phyloP scores from a whole-genome alignment of 2,329 filamentous ascomycete genomes.

The Microdochium nivale region DNA sequence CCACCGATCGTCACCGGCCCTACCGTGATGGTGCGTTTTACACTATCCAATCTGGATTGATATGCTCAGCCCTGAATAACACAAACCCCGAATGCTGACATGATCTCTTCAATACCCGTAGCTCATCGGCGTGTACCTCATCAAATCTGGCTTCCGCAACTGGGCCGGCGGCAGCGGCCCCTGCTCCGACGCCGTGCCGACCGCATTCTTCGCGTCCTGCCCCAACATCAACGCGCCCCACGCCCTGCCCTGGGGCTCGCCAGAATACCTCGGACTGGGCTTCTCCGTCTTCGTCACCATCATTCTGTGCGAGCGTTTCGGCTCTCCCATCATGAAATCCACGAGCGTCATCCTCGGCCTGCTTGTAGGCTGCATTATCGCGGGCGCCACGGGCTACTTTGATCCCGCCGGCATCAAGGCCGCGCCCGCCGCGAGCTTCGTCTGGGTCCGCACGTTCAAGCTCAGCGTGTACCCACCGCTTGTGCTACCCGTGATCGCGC shows the following conservation, averaged over 20 bases:
- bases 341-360: slow-evolving; percentile 68
- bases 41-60: background rate
- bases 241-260: slow-evolving; percentile 67
- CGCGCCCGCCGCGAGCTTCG: slow-evolving; percentile 64
- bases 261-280: slow-evolving; percentile 70
- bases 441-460: slow-evolving; percentile 73
- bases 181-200: slow-evolving; percentile 39
- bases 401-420: slow-evolving; percentile 61
- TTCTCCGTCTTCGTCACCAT: slow-evolving; percentile 76
- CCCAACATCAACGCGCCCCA: slow-evolving; percentile 61
- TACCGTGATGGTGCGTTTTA: slow-evolving; percentile 45
- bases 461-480: slow-evolving; percentile 64
- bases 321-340: slow-evolving; percentile 77
- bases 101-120: too few relatives aligned
- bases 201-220: slow-evolving; percentile 54
- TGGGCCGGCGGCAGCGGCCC: slow-evolving; percentile 69
- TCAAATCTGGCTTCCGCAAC: slow-evolving; percentile 62
- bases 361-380: slow-evolving; percentile 69
- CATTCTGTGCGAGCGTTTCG: slow-evolving; percentile 72
- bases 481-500: slow-evolving; percentile 61
- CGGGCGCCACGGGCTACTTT: slow-evolving; percentile 71
- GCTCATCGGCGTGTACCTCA: slow-evolving; percentile 66
- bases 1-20: slow-evolving; percentile 72
- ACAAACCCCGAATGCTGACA: slow-evolving; percentile 14
- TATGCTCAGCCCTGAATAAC: background rate